Evolutionary conservation across 1,139 yeast species (phyloP), one percentile per base, ranked within the genome.

Genomic region (Kodamaea ohmeri): DNA sequence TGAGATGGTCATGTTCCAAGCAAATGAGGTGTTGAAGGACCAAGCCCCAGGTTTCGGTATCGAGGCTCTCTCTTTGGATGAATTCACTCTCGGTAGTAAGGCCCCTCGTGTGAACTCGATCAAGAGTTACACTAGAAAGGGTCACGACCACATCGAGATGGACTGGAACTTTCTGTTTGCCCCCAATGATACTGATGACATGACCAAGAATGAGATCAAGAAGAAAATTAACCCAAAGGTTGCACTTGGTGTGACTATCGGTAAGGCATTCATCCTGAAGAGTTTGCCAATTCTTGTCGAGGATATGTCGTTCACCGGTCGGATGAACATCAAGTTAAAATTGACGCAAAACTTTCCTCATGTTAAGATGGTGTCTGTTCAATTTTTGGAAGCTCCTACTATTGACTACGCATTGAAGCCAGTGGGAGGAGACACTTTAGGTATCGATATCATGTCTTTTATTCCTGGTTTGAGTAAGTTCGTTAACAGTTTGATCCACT

Each of bases 361-460:
- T 49, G 81, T 85, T 40, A 80, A 80, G 47, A 63, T 77, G 53
- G 86, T 84, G 14, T 79, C 87, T 11, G 66, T 83, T 40, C 84
- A 80, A 49, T 78, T 85, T 51, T 66, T 84, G 53, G 92, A 84
- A 57, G 83, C 90, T 18, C 92, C 94, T 29, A 68, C 73, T 16
- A 82, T 84, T 53, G 90, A 82, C 55, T 84, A 83, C 56, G 82
- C 80, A 15, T 74, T 85, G 63, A 84, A 84, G 55, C 95, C 95
- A n/a, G 83, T 84, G 39, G 92, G 92, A 58, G 94, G 94, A 63
- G 90, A 84, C 55, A 80, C 89, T 13, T 71, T 84, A 44, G 95
- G 95, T 46, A 57, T 85, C 39, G 95, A 85, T 64, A 76, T 85
- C 46, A 85, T 85, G 94, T 80, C 90, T 1, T 72, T 83, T 49